Conservation (phyloP, 2,329 filamentous ascomycete genomes). For the Pseudogymnoascus sp. region DNA sequence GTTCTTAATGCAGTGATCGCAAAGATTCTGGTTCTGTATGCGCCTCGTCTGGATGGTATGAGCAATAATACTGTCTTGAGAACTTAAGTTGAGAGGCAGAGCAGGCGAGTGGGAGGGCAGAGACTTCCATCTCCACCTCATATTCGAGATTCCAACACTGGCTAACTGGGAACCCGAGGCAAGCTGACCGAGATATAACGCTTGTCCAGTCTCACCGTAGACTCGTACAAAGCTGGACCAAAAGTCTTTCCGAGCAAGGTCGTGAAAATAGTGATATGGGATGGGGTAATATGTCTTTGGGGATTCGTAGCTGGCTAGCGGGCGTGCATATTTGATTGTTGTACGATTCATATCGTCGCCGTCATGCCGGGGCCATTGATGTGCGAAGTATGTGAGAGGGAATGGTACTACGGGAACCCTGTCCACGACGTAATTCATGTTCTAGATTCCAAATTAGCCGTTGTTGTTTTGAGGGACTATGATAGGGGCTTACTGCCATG, state of each 20-base stretch:
- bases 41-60: not conserved
- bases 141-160: no score
- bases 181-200: not conserved
- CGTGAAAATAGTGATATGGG: not conserved
- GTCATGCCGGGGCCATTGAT: not conserved
- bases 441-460: not conserved
- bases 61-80: not conserved
- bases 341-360: not conserved
- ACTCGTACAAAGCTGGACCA: not conserved
- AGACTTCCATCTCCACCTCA: not conserved
- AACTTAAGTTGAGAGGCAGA: not conserved
- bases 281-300: not conserved
- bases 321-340: not conserved
- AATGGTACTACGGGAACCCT: not conserved
- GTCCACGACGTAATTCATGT: constrained; percentile 5
- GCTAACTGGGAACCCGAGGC: not conserved
- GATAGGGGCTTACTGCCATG: not conserved
- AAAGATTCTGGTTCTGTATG: not conserved
- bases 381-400: not conserved
- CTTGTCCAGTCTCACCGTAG: not conserved
- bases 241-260: not conserved
- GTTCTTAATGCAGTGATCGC: not conserved
- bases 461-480: not conserved
- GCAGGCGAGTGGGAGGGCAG: not conserved
- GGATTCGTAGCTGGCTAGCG: not conserved